Conservation (phyloP, 257 asterid species). For the Przewalskia tangutica region DNA sequence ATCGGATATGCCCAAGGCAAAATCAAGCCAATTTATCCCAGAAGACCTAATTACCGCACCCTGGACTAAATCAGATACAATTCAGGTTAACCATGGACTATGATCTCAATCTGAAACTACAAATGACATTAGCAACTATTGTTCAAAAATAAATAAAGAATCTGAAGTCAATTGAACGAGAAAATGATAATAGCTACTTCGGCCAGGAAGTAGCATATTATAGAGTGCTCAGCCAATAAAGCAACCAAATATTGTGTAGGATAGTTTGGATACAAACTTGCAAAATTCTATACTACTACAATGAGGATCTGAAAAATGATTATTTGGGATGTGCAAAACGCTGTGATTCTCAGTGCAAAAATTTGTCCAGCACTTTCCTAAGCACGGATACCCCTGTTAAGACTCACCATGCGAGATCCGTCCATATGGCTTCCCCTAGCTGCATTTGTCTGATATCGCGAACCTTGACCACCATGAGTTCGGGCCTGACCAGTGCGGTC, state of each 20-base stretch:
- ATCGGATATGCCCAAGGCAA: too few species aligned
- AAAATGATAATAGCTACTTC: too few species aligned
- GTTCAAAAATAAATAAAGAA: background rate
- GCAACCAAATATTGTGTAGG: background rate
- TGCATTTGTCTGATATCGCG: constrained; percentile 43
- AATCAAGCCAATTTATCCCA: too few species aligned
- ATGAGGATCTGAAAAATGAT: background rate
- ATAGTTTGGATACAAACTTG: background rate
- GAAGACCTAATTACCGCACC: background rate
- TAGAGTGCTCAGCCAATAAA: background rate
- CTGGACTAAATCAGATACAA: background rate
- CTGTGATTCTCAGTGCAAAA: background rate
- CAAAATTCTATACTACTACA: background rate
- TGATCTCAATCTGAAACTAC: background rate
- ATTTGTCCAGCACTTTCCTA: background rate
- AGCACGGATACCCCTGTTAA: constrained; percentile 58
- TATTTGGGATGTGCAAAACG: background rate
- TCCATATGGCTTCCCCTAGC: constrained; percentile 55
- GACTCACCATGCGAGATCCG: constrained; percentile 76
- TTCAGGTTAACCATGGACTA: background rate
- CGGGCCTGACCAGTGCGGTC: constrained; percentile 39
- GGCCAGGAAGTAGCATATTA: background rate
- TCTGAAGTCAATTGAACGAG: background rate
- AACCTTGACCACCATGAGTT: constrained; percentile 28
- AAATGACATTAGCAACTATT: background rate